Evolutionary conservation across 306 rosid species (phyloP).

Genomic region (Sesbania bispinosa): DNA sequence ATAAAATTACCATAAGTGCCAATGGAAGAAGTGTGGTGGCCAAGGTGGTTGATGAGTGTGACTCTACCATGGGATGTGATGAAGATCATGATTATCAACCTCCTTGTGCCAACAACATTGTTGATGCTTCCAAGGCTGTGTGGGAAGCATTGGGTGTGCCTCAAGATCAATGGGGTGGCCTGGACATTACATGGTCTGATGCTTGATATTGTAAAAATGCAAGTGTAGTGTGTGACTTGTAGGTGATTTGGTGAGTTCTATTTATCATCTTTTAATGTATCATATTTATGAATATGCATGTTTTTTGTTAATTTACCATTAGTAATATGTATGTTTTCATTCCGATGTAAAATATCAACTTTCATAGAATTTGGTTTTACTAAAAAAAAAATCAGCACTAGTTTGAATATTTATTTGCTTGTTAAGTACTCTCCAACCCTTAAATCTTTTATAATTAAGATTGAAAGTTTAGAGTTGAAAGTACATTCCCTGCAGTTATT

Average conservation of each 20-base stretch:
- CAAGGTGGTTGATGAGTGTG: constrained; percentile 53
- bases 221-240: not conserved
- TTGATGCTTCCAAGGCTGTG: constrained; percentile 37
- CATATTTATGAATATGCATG: not conserved
- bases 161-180: not conserved
- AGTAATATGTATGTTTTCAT: no score
- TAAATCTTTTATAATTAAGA: no score
- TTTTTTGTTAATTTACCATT: no score
- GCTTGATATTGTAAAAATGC: not conserved
- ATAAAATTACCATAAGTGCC: constrained; percentile 32
- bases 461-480: no score
- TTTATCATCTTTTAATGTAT: not conserved
- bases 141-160: constrained; percentile 34
- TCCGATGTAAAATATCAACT: no score
- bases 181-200: constrained; percentile 23
- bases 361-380: no score
- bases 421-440: no score
- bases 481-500: no score
- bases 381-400: no score
- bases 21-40: constrained; percentile 44
- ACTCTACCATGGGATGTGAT: constrained; percentile 51
- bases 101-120: constrained; percentile 41
- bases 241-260: not conserved
- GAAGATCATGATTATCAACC: constrained; percentile 40
- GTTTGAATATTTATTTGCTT: no score